Conservation (phyloP, 2,329 filamentous ascomycete species). For the Calonectria pteridis region DNA sequence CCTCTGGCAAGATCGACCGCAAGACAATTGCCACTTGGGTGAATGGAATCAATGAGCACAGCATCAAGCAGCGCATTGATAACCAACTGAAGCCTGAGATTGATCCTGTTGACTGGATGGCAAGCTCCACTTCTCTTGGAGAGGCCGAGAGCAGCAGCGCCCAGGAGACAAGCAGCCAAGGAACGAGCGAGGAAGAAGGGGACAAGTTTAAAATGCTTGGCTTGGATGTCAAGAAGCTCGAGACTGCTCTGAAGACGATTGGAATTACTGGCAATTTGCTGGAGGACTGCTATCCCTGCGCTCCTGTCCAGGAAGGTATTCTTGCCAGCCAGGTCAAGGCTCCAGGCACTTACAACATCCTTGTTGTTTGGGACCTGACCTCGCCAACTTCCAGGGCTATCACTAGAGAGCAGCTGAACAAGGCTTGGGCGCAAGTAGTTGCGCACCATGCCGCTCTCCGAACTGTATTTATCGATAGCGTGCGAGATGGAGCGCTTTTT, state of each 20-base stretch:
- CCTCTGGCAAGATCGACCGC: neutral
- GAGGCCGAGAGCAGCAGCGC: neutral
- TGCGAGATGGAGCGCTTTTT: neutral
- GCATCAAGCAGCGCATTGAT: neutral
- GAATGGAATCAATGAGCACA: neutral
- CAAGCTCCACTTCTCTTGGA: neutral
- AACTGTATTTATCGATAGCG: neutral
- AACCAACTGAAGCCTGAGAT: neutral
- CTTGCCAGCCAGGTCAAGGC: neutral
- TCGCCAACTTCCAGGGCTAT: neutral
- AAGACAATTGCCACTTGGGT: neutral
- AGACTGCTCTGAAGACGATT: neutral
- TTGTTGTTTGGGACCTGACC: neutral
- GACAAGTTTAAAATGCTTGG: neutral
- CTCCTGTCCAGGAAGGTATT: constrained; percentile 1
- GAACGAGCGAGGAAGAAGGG: neutral
- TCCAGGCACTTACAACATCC: neutral
- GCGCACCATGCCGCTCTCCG: neutral
- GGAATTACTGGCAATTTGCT: neutral
- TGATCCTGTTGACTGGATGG: neutral
- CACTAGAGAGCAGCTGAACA: neutral
- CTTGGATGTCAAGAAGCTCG: neutral
- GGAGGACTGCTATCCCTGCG: neutral
- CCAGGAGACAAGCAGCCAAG: neutral
- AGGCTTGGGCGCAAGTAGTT: neutral